Evolutionary conservation across 495 filamentous ascomycete species (phyloP).

Genomic region (Xylaria curta): DNA sequence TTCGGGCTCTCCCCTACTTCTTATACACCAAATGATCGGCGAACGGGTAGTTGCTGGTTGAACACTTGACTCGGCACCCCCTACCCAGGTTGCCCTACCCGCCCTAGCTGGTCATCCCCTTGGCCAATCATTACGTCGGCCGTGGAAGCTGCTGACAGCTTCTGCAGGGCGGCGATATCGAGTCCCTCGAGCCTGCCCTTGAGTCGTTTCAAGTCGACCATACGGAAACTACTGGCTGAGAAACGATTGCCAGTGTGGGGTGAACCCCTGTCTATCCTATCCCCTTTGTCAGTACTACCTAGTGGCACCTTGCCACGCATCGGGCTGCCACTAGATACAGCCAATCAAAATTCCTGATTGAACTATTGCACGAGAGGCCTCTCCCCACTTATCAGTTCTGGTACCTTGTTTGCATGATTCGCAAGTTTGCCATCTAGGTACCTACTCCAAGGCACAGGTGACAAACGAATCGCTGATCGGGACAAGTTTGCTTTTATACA

Average conservation of each 20-base stretch:
- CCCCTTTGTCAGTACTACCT: not conserved
- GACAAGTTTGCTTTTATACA: too few species aligned
- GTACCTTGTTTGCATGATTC: not conserved
- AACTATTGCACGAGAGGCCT: not conserved
- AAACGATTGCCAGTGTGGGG: not conserved
- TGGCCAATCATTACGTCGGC: not conserved
- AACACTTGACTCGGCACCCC: not conserved
- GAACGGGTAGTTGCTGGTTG: too few species aligned
- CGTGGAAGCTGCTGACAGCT: not conserved
- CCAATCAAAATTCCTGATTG: not conserved
- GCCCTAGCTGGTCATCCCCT: not conserved
- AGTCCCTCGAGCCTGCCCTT: not conserved
- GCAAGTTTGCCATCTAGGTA: not conserved
- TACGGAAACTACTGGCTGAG: conserved; percentile 5
- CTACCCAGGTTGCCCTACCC: not conserved
- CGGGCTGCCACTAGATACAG: not conserved
- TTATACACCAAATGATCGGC: not conserved
- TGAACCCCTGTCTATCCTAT: not conserved
- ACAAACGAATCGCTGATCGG: too few species aligned
- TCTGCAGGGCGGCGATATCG: not conserved
- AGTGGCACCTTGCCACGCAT: not conserved
- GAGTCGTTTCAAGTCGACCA: conserved; percentile 13
- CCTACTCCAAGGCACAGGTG: too few species aligned
- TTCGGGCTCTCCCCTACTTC: not conserved
- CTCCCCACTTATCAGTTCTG: not conserved